These are phyloP conservation scores for Protomyces lactucae-debilis DNA, from an alignment of 1,139 yeast species.

Conservation along the genomic window DNA sequence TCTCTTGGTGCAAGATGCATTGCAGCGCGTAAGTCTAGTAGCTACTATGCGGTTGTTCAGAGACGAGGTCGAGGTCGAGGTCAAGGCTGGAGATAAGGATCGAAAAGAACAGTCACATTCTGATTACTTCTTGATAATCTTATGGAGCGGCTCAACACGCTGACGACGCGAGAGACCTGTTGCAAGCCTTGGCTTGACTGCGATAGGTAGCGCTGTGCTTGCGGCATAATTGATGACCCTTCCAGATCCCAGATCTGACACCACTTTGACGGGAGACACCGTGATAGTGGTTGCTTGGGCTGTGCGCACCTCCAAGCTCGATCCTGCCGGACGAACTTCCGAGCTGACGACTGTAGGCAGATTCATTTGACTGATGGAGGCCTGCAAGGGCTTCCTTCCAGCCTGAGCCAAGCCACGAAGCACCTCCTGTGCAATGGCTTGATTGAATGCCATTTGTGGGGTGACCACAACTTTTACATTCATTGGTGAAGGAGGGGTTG, in stretches of 20 bases:
- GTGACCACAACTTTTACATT: too few relatives aligned
- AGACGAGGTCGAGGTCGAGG: not conserved
- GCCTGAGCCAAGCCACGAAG: too few relatives aligned
- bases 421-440: too few relatives aligned
- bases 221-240: not conserved
- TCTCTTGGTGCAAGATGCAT: slow-evolving; percentile 29
- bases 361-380: too few relatives aligned
- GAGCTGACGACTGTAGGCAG: too few relatives aligned
- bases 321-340: too few relatives aligned
- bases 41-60: not conserved
- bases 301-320: too few relatives aligned
- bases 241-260: not conserved
- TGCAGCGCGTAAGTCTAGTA: not conserved
- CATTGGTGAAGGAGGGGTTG: too few relatives aligned
- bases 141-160: not conserved
- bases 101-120: not conserved
- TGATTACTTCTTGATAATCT: not conserved
- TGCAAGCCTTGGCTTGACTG: not conserved
- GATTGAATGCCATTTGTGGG: too few relatives aligned
- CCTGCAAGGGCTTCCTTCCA: too few relatives aligned
- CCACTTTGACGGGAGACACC: too few relatives aligned
- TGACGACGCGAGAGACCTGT: not conserved
- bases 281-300: too few relatives aligned
- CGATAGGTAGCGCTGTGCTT: not conserved
- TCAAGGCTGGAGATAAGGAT: not conserved